A percentile compares a stretch with the other conserved stretches of the same genome.
Conservation (phyloP, 306 rosid genomes). For the Malus fusca region DNA sequence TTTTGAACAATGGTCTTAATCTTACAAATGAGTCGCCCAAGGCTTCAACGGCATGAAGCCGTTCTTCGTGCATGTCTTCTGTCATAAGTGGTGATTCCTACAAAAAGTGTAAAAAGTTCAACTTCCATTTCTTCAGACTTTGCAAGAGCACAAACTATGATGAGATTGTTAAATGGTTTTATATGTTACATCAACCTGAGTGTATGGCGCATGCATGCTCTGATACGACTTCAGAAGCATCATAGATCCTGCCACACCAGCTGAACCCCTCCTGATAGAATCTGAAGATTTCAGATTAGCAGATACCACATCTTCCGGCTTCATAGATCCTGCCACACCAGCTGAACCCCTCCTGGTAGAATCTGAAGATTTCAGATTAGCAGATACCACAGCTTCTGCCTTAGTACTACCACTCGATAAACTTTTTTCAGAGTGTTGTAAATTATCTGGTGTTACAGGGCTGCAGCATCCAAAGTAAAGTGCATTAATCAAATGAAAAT, state of each 20-base stretch:
- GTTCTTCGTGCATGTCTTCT: constrained; percentile 99
- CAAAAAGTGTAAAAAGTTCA: constrained; percentile 10
- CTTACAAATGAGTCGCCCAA: constrained; percentile 87
- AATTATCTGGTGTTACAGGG: constrained; percentile 36
- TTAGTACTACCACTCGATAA: constrained; percentile 24
- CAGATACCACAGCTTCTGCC: constrained; percentile 32
- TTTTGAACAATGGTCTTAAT: background rate
- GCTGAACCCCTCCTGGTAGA: constrained; percentile 66
- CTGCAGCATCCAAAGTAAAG: constrained; percentile 25
- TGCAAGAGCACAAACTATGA: constrained; percentile 11
- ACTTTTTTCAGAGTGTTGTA: constrained; percentile 23
- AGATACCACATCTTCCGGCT: constrained; percentile 40
- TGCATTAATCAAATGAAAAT: constrained; percentile 5
- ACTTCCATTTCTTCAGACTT: constrained; percentile 13
- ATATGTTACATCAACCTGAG: constrained; percentile 61
- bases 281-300: constrained; percentile 45
- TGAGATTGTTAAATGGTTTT: constrained; percentile 12
- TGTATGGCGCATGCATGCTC: constrained; percentile 84
- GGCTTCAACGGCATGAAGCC: constrained; percentile 89
- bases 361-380: constrained; percentile 45
- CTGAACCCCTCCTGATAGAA: constrained; percentile 64
- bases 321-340: constrained; percentile 59
- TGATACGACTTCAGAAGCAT: constrained; percentile 78
- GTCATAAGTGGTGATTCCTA: constrained; percentile 95
- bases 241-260: constrained; percentile 60